phyloP scores from a whole-genome alignment of 352 stramenopile species.

The Phytophthora sojae region DNA sequence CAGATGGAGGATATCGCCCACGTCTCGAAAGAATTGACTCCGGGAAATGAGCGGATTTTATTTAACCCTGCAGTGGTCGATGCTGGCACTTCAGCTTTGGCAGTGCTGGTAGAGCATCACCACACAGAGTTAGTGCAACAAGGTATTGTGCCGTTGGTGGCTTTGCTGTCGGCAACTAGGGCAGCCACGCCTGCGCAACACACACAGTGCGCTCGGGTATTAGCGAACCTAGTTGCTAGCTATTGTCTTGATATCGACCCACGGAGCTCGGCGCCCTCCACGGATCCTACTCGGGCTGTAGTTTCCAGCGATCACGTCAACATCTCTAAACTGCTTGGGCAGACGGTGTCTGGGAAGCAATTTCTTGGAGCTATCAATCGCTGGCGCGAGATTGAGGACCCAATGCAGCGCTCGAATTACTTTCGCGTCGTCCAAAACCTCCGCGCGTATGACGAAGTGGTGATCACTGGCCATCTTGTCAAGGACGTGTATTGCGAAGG shows the following conservation, averaged over 20 bases:
- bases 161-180: constrained; percentile 55
- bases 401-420: constrained; percentile 80
- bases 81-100: constrained; percentile 69
- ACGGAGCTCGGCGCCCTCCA: constrained; percentile 34
- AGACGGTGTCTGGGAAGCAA: constrained; percentile 50
- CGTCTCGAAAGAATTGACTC: constrained; percentile 77
- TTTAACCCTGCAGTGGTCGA: constrained; percentile 80
- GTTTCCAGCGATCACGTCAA: constrained; percentile 55
- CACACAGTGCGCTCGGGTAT: constrained; percentile 73
- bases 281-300: constrained; percentile 14
- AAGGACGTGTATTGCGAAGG: constrained; percentile 79
- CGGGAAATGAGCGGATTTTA: constrained; percentile 75
- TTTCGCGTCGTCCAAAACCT: constrained; percentile 80
- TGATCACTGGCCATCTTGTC: constrained; percentile 37
- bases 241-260: constrained; percentile 57
- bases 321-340: constrained; percentile 56
- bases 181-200: constrained; percentile 36
- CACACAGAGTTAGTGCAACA: constrained; percentile 69
- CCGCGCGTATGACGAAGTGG: constrained; percentile 58
- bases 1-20: constrained; percentile 81
- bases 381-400: constrained; percentile 59
- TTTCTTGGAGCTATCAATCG: constrained; percentile 49
- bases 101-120: constrained; percentile 73
- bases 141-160: constrained; percentile 68
- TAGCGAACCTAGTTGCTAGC: constrained; percentile 75